Evolutionary conservation across 139 green algal genomes (phyloP).

Genomic region (Yamagishiella unicocca): DNA sequence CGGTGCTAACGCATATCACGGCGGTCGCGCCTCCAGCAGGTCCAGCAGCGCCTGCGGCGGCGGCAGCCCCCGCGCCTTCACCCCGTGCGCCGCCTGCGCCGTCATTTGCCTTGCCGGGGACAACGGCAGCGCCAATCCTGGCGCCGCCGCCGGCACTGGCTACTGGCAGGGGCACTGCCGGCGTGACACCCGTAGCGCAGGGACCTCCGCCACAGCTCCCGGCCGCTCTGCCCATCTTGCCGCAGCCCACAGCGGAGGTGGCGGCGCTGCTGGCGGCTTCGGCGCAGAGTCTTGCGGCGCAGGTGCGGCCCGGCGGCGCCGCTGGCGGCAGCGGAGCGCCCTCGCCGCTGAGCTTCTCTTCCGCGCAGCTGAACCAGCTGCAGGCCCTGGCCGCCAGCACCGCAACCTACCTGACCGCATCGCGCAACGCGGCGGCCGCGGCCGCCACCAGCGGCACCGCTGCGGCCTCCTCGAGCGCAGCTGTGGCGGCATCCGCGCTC

Average conservation of each 20-base stretch:
- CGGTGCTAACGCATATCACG: background rate
- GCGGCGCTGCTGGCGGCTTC: conserved; percentile 6
- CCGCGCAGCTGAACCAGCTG: conserved; percentile 1
- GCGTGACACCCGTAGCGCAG: too few species aligned
- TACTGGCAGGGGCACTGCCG: too few species aligned
- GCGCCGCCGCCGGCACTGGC: too few species aligned
- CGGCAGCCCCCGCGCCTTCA: background rate
- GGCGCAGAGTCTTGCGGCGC: background rate
- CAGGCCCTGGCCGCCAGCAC: background rate
- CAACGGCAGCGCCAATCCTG: too few species aligned
- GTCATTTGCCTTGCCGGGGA: too few species aligned
- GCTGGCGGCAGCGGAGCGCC: background rate
- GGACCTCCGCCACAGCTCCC: too few species aligned
- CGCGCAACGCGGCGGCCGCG: too few species aligned
- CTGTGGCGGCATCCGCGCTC: background rate
- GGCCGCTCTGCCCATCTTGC: background rate
- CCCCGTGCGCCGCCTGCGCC: background rate
- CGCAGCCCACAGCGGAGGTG: background rate
- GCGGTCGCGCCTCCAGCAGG: background rate
- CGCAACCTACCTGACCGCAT: background rate
- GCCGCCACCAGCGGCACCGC: background rate
- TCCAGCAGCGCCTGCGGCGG: background rate
- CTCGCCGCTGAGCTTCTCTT: background rate
- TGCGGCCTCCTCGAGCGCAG: background rate
- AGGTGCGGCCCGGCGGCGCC: background rate